Conservation (phyloP, 768 basidiomycete species). For the Rhizopogon vinicolor region DNA sequence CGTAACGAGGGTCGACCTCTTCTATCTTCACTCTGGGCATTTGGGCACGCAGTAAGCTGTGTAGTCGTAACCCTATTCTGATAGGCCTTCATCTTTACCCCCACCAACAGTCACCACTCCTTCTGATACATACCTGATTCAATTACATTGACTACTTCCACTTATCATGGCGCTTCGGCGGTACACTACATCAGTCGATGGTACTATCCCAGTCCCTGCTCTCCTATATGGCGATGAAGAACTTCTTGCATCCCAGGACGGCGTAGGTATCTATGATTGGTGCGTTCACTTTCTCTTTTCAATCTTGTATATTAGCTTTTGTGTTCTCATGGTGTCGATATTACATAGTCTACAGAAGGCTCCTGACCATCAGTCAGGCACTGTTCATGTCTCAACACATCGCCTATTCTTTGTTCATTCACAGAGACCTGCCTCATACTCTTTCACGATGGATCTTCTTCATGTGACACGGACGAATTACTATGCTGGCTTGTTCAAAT, state of each 20-base stretch:
- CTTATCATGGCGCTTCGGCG: conserved; percentile 48
- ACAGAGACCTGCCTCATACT: conserved; percentile 43
- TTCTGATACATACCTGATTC: background rate
- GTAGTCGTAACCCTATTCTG: background rate
- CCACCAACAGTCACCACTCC: background rate
- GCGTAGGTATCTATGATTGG: conserved; percentile 92
- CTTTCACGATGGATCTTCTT: conserved; percentile 65
- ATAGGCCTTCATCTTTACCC: background rate
- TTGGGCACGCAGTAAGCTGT: background rate
- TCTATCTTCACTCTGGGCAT: background rate
- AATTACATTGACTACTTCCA: background rate
- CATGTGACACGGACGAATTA: conserved; percentile 74
- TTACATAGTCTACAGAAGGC: conserved; percentile 73
- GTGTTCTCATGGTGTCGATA: conserved; percentile 12
- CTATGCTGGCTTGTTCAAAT: conserved; percentile 88
- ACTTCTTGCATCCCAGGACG: conserved; percentile 65
- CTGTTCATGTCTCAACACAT: conserved; percentile 71
- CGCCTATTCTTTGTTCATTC: conserved; percentile 79
- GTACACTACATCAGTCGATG: conserved; percentile 57
- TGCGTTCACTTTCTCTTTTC: conserved; percentile 33
- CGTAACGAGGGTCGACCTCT: background rate
- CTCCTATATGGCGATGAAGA: conserved; percentile 81
- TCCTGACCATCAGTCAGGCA: conserved; percentile 71
- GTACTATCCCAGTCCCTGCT: conserved; percentile 73
- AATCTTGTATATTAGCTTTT: conserved; percentile 4